A percentile compares a stretch with the other conserved stretches of the same genome.
phyloP scores from a whole-genome alignment of 2,329 filamentous ascomycete genomes.

The Aureobasidium melanogenum region DNA sequence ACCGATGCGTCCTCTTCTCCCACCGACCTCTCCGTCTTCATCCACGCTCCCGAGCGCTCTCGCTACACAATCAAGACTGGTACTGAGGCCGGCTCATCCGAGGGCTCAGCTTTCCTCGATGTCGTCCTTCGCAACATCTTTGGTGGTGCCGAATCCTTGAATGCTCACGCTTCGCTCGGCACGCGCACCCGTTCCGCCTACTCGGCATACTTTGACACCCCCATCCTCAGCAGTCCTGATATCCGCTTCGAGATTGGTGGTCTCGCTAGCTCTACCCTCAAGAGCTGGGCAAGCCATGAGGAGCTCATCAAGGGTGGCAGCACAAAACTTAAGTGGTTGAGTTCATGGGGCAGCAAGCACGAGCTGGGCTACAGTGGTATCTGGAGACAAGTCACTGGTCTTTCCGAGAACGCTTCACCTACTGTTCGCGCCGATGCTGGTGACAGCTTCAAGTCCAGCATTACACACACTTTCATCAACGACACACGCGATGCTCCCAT shows the following conservation, averaged over 20 bases:
- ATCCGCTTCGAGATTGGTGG: constrained; percentile 70
- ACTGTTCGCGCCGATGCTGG: constrained; percentile 78
- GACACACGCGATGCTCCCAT: constrained; percentile 80
- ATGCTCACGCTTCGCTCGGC: constrained; percentile 77
- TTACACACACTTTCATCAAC: constrained; percentile 71
- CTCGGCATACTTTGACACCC: constrained; percentile 74
- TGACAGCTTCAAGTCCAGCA: constrained; percentile 79
- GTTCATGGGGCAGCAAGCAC: constrained; percentile 52
- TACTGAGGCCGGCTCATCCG: constrained; percentile 86
- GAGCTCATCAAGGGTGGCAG: constrained; percentile 74
- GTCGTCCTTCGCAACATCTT: constrained; percentile 85
- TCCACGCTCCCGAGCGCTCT: constrained; percentile 70
- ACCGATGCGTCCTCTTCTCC: constrained; percentile 60
- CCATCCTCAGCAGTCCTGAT: constrained; percentile 76
- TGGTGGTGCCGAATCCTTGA: constrained; percentile 84
- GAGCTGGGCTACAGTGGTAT: constrained; percentile 70
- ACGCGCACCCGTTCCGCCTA: constrained; percentile 89
- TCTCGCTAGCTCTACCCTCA: constrained; percentile 74
- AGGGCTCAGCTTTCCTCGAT: constrained; percentile 88
- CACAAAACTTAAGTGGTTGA: constrained; percentile 67
- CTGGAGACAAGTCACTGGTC: constrained; percentile 82
- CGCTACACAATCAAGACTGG: constrained; percentile 85
- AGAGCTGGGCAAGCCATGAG: constrained; percentile 90
- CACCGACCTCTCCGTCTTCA: constrained; percentile 72
- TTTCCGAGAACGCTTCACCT: constrained; percentile 67